Conservation (phyloP, 2,329 filamentous ascomycete genomes). For the Fusarium sp. region DNA sequence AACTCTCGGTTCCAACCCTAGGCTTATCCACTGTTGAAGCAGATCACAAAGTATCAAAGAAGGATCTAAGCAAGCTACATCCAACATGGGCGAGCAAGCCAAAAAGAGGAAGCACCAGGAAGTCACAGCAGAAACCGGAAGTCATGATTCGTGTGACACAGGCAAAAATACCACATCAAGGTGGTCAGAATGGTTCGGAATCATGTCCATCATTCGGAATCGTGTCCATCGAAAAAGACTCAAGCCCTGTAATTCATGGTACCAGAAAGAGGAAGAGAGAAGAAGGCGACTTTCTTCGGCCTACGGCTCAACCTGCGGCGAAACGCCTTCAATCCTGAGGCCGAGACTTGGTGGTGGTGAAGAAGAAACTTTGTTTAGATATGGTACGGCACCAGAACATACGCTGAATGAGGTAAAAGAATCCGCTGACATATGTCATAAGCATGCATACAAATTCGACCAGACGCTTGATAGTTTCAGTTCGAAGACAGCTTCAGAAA, state of each 20-base stretch:
- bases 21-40: background rate
- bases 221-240: background rate
- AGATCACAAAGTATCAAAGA: background rate
- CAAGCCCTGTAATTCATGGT: background rate
- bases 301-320: background rate
- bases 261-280: constrained; percentile 3
- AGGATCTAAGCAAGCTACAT: constrained; percentile 10
- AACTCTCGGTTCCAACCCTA: constrained; percentile 19
- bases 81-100: constrained; percentile 16
- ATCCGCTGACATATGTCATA: background rate
- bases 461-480: background rate
- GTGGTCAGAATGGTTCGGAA: background rate
- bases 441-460: background rate
- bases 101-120: background rate
- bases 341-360: background rate
- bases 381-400: background rate
- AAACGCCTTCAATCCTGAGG: background rate
- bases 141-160: background rate
- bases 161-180: background rate
- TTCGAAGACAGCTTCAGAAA: background rate
- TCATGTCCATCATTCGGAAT: background rate
- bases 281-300: background rate
- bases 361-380: background rate
- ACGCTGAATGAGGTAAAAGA: background rate
- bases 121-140: background rate